phyloP scores from a whole-genome alignment of 2,329 filamentous ascomycete genomes.

The Aspergillus tanneri region DNA sequence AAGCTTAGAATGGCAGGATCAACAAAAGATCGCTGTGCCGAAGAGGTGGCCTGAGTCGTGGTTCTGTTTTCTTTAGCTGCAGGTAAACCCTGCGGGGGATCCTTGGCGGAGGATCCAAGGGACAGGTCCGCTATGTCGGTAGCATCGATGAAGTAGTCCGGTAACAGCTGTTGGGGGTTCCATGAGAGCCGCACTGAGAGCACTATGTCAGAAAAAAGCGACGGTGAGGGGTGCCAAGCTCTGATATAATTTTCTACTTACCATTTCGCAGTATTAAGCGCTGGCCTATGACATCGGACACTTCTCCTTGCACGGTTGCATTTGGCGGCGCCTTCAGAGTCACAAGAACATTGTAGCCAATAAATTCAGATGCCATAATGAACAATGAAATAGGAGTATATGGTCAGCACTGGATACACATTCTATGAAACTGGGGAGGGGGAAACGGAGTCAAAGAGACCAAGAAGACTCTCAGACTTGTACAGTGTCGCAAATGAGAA shows the following conservation, averaged over 20 bases:
- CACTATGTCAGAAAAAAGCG: constrained; percentile 26
- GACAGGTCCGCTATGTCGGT: constrained; percentile 58
- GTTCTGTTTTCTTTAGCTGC: constrained; percentile 18
- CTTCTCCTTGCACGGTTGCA: constrained; percentile 66
- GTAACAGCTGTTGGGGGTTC: constrained; percentile 53
- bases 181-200: constrained; percentile 47
- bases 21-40: constrained; percentile 56
- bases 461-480: constrained; percentile 3
- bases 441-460: background rate
- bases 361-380: constrained; percentile 67
- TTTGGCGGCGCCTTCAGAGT: constrained; percentile 66
- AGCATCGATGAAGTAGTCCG: constrained; percentile 57
- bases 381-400: constrained; percentile 2
- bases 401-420: constrained; percentile 7
- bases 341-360: constrained; percentile 73
- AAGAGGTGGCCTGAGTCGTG: constrained; percentile 19
- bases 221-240: background rate
- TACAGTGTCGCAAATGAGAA: constrained; percentile 19
- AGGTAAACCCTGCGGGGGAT: constrained; percentile 20
- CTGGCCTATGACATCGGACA: constrained; percentile 67
- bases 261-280: constrained; percentile 71
- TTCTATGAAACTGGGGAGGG: constrained; percentile 2
- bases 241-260: constrained; percentile 41
- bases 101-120: constrained; percentile 22
- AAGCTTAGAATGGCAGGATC: constrained; percentile 82